Evolutionary conservation across 2,329 filamentous ascomycete species (phyloP), one percentile per base, ranked within the genome.

Genomic region (Nannizziopsis arthrosporioides): DNA sequence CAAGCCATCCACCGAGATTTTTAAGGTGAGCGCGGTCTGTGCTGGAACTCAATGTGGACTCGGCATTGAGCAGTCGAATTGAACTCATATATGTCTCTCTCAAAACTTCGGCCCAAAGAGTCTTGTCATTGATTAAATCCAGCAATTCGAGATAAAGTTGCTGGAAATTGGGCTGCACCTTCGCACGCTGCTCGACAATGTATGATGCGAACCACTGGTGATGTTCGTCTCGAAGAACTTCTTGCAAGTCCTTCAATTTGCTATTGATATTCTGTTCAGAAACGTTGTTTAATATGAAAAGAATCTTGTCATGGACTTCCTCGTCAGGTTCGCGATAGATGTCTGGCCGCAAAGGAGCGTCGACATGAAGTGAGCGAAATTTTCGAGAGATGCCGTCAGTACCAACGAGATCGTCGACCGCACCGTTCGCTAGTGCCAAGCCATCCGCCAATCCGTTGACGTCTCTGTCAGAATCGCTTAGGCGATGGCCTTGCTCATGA

Each of bases 131-230:
- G 56, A 96, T 86, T 31, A 88, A 77, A 48, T 83, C 83, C 51
- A 98, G 77, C 44, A 98, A 77, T 57, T 94, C 85, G 43, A 96
- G 76, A 62, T 98, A 98, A 17, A 98, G 78, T 51, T 84, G 77
- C 57, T 98, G 92, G 61, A 93, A 96, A 64, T 98, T 98, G 5
- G 90, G 89, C 63, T 98, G 90, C 73, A 94, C 82, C 67, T 95
- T 96, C 30, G 90, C 93, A 40, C 93, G 86, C 63, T 95, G 86
- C 61, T 95, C 90, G 2, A 98, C 92, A 8, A 98, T 74, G 60
- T 96, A 94, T 42, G 81, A 82, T 5, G 93, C 92, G 61, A 98
- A 98, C 92, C 92, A 98, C 61, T 93, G 87, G 59, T 93, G 85
- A 63, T 95, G 84, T 56, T 82, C 81, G 46, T 84, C 78, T 44